Evolutionary conservation across 2,329 filamentous ascomycete species (phyloP), one percentile per base, ranked within the genome.

Genomic region (Penicillium sp.): DNA sequence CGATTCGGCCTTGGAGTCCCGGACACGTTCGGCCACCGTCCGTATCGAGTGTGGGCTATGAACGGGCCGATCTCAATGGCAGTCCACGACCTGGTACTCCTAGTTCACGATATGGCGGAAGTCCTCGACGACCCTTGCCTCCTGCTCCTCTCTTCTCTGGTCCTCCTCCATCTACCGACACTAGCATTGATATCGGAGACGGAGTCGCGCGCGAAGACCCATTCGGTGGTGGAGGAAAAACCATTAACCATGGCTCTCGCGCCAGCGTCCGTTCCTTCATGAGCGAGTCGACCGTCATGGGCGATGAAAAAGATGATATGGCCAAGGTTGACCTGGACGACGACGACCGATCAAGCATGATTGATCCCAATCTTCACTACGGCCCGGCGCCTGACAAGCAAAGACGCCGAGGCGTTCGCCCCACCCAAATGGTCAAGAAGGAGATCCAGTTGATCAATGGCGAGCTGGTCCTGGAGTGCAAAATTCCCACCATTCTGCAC

Each of bases 401-500:
- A 67, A 85, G 89, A 65, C 83, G 93, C 48, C 82, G 93, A 63
- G 93, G 93, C 49, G 89, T 92, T 25, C 83, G 92, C 57, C 81
- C 87, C 27, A 89, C 89, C 3, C 89, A 95, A 63, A 92, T 92
- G 82, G 83, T 87, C 9, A 93, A 86, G 72, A 95, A 95, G 66
- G 92, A 97, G 70, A 93, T 98, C 47, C 86, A 89, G 63, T 81
- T 98, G 39, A 95, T 97, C 79, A 97, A 98, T 66, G 93, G 93
- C 65, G 92, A 98, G 72, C 84, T 98, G 46, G 92, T 98, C 50
- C 79, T 98, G 41, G 93, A 98, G 75, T 97, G 93, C 79, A 98
- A 98, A 74, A 98, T 98, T 59, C 93, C 95, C 0, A 98, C 93
- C 0, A 98, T 97, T 60, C 78, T 98, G 35, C 95, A 97, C 80